Evolutionary conservation across 768 basidiomycete species (phyloP), one percentile per base, ranked within the genome.

Genomic region (Hypholoma sublateritium): DNA sequence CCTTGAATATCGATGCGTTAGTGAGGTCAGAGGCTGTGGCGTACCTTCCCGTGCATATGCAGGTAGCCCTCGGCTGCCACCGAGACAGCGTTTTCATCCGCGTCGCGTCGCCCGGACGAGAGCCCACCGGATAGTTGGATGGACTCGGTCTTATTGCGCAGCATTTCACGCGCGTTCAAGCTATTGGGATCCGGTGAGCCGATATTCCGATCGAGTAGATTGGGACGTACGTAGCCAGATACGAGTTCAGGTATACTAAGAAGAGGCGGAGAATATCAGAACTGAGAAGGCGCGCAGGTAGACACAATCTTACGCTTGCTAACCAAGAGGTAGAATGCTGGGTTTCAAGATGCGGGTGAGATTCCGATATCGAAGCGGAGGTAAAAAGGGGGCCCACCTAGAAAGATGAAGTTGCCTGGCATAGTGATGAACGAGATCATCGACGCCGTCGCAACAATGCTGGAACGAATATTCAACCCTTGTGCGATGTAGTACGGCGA

Each of bases 171-270:
- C 8, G 79, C 77, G 55, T 84, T 84, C 32, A 84, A 73, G 24
- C 79, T 74, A 5, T 41, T 34, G 28, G 28, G 28, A 13, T 8
- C 5, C 17, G 8, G 14, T 41, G 39, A 41, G 39, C 11, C 16
- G 39, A 17, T 13, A 5, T 5, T 5, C 14, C 12, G 28, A 14
- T 5, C 39, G 39, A 17, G 39, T 16, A 13, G 14, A 41, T 13
- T 13, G 13, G 19, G 16, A 53, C 70, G 63, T 42, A 75, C 72
- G 70, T 69, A 32, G 83, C 81, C 6, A 86, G 74, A 62, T 83
- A 83, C 5, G 83, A 80, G 59, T 84, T 84, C 14, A 80, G 71
- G 60, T 84, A 85, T 25, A 85, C 81, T 85, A 49, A 36, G 55
- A 14, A 25, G 32, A 32, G 19, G 39, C 39, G 6, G 16, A 6